Evolutionary conservation across 192 early-diverging fungal species (phyloP), one percentile per base, ranked within the genome.

Genomic region (Helicostylum pulchrum): DNA sequence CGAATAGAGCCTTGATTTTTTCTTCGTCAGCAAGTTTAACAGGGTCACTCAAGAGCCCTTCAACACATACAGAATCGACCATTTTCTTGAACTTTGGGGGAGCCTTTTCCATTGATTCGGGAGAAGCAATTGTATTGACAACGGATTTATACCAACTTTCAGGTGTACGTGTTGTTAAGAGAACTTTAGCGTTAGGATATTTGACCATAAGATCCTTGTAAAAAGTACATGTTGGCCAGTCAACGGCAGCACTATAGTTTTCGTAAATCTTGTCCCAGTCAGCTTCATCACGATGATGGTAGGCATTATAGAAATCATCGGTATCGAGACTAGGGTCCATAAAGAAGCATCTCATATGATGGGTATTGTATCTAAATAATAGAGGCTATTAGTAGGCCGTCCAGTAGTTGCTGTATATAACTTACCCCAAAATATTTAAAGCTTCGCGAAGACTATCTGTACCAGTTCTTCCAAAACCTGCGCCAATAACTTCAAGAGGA

Each of bases 131-230:
- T 4, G 61, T 63, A 17, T 61, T 61, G 5, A 9, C 8, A 42
- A 31, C 49, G 14, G 63, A 65, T 46, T 53, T 47, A 36, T 70
- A 70, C 68, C 68, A 70, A 19, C 43, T 58, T 31, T 70, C 61
- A 10, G 61, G 50, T 42, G 43, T 52, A 12, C 68, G 52, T 8
- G 53, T 53, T 8, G 68, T 64, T 26, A 62, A 46, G 10, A 70
- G 43, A 3, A 70, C 54, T 46, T 70, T 70, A 7, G 68, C 68
- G 3, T 64, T 54, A n/a, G 68, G 68, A 15, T 70, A 70, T 11
- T 63, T 26, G 6, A 20, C 61, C 53, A 62, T 63, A 9, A 70
- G 44, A 15, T 70, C 19, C 45, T 70, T 63, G 23, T 70, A 70
- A 6, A 63, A 57, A 0, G 61, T 57, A 43, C 36, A 53, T 1